Base-by-base conservation (phyloP, 1,284 basidiomycete species). In the Gomphus bonarii region DNA sequence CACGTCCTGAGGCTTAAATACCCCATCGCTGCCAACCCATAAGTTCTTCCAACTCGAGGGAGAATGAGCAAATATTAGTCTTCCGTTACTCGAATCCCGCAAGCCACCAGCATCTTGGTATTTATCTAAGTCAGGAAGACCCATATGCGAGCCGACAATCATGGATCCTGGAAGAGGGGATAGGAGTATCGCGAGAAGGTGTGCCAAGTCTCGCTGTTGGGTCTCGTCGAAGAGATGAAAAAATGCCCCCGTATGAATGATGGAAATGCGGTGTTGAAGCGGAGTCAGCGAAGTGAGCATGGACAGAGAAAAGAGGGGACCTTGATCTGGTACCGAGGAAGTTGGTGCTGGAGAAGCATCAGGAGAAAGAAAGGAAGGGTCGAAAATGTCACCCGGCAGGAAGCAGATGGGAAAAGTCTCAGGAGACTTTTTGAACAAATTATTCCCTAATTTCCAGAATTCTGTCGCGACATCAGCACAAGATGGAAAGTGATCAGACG, bases 211-310 rank as follows among this genome's bases (percentile, higher is more conserved):
- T 3, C 62, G 49, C 44, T 74, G 71, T 11, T 67, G 59, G 8
- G 65, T 68, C 53, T 74, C 65, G 1, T 62, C 60, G 56, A 74
- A 74, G 0, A 74, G 53, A 57, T 74, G 73, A 60, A 75, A 73
- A 28, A 74, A 65, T 1, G 65, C 61, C 0, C 66, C 54, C 2
- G 65, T 67, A 20, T 71, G 63, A 48, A 74, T 67, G 4, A 67
- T 64, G 1, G 67, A 62, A 49, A 68, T 64, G 12, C 62, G 66
- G 1, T 68, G 66, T 20, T 64, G 65, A 3, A 72, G 67, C 0
- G 68, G 70, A 35, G 66, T 72, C 20, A 74, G 56, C 51, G 68
- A 71, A 73, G 33, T 36, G 50, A 73, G 47, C 14, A 57, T 54
- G 11, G 61, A 53, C 22, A 73, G 35, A 18, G 53, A 31, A 3